Conservation (phyloP, 2,329 filamentous ascomycete species). For the Dactylellina sp. region DNA sequence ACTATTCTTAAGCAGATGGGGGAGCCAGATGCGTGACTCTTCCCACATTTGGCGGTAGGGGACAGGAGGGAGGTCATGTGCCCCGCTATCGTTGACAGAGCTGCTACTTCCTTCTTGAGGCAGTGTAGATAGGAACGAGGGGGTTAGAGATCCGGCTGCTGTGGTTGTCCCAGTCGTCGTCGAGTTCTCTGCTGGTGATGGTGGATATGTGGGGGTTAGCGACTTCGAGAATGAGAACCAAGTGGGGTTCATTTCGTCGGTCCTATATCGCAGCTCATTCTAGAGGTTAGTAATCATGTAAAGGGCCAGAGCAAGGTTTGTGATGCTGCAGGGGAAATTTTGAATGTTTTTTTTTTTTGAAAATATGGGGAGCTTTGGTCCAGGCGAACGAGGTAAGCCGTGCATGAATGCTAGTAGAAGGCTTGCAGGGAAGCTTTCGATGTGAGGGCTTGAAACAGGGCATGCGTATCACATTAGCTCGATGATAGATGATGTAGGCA, state of each 20-base stretch:
- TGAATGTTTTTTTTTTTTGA: slow-evolving; percentile 7
- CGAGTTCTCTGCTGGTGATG: no score
- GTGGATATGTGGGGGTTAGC: slow-evolving; percentile 24
- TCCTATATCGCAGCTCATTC: slow-evolving; percentile 39
- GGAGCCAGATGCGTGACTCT: slow-evolving; percentile 59
- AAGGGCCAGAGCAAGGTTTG: slow-evolving; percentile 1
- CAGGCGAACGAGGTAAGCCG: slow-evolving; percentile 30
- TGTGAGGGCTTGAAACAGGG: neutral
- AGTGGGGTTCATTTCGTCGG: slow-evolving; percentile 60
- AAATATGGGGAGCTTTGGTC: neutral
- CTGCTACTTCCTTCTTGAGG: slow-evolving; percentile 6
- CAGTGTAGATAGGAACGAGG: slow-evolving; percentile 37
- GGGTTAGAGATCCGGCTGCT: slow-evolving; percentile 23
- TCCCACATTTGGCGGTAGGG: slow-evolving; percentile 60
- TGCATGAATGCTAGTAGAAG: slow-evolving; percentile 31
- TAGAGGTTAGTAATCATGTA: slow-evolving; percentile 41
- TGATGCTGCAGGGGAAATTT: slow-evolving; percentile 3
- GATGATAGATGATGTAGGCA: neutral
- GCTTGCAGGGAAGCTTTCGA: neutral
- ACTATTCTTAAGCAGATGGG: slow-evolving; percentile 44
- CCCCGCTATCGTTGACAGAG: slow-evolving; percentile 3
- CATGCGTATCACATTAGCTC: slow-evolving; percentile 5
- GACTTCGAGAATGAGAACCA: slow-evolving; percentile 58
- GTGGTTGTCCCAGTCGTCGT: slow-evolving; percentile 1
- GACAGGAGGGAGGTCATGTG: slow-evolving; percentile 49